Base-by-base conservation (phyloP, 306 rosid species). In the Malus fusca region DNA sequence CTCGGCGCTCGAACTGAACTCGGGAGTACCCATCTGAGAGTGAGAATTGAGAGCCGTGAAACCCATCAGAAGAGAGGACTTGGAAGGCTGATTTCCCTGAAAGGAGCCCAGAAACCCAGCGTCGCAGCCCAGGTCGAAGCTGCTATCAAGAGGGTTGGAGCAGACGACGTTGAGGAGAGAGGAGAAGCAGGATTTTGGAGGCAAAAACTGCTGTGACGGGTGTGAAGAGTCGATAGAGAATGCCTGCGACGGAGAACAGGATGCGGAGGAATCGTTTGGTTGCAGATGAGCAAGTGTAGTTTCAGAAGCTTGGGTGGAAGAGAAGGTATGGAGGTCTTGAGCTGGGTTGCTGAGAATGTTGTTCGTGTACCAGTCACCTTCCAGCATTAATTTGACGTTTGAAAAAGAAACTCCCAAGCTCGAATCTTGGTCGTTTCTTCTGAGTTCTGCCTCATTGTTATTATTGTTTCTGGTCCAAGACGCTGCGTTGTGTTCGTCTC, bases 371-470 rank as follows among this genome's bases (percentile, higher is more conserved):
- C 93, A 92, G 64, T 88, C 92, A 8, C 81, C 89, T n/a, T 88
- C 89, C 8, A 89, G 83, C 87, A 89, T 87, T 76, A 97, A 88
- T 83, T 91, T 91, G 88, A 85, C 91, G 80, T 88, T 79, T 43
- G 87, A 75, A n/a, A 88, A 74, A 72, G 96, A 76, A 17, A 75
- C 71, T 63, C 66, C 82, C 73, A 77, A 63, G 77, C 83, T 75
- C 84, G 82, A 75, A 63, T 70, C 79, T 28, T 81, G 80, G 33
- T 65, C 78, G 28, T 78, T 85, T 21, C 78, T 85, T 21, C 78
- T 82, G 28, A 37, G 64, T 31, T 79, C 82, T 59, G 79, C 84
- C 51, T 79, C 89, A 64, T 51, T 52, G 71, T 71, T 75, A 13
- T 81, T 77, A 53, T 61, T 72, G 66, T 78, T 80, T 71, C 73